Percentiles rank a stretch among this genome's conserved stretches.
These are phyloP conservation scores for Macrocystidia cucumis DNA, from an alignment of 1,284 basidiomycete species.

Conservation along the genomic window DNA sequence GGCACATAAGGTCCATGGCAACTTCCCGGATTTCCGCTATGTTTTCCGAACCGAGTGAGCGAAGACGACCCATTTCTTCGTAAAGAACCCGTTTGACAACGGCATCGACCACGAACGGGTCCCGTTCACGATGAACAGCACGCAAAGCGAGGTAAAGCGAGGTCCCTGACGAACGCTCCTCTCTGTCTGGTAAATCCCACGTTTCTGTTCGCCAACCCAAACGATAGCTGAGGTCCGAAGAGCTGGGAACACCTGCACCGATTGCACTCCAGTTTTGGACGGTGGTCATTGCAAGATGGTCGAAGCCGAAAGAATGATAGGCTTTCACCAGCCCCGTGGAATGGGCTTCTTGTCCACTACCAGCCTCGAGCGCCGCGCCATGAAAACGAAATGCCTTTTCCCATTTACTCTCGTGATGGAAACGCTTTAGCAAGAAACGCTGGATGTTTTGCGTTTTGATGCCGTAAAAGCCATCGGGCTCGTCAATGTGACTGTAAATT, in stretches of 20 bases:
- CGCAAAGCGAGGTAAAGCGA: conserved; percentile 75
- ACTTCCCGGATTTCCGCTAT: conserved; percentile 67
- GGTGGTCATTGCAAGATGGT: conserved; percentile 67
- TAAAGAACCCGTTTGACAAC: conserved; percentile 44
- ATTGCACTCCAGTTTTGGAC: conserved; percentile 34
- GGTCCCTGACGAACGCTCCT: conserved; percentile 38
- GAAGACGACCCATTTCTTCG: conserved; percentile 61
- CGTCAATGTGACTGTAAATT: conserved; percentile 92
- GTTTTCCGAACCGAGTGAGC: conserved; percentile 65
- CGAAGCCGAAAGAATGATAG: conserved; percentile 85
- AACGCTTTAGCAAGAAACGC: conserved; percentile 73
- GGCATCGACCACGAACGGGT: conserved; percentile 36
- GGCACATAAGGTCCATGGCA: conserved; percentile 66
- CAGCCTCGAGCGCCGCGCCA: conserved; percentile 74
- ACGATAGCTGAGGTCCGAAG: conserved; percentile 59
- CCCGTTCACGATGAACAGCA: conserved; percentile 69
- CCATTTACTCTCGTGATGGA: conserved; percentile 92
- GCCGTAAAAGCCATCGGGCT: conserved; percentile 97
- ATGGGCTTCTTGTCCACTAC: conserved; percentile 28
- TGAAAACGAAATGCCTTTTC: conserved; percentile 87
- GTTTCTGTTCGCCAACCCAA: conserved; percentile 87
- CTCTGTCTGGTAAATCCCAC: conserved; percentile 83
- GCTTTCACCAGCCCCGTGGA: conserved; percentile 61
- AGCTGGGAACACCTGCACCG: conserved; percentile 22
- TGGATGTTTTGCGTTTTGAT: conserved; percentile 74